Evolutionary conservation across 2,329 filamentous ascomycete species (phyloP).

Genomic region (Cladosporium halotolerans): DNA sequence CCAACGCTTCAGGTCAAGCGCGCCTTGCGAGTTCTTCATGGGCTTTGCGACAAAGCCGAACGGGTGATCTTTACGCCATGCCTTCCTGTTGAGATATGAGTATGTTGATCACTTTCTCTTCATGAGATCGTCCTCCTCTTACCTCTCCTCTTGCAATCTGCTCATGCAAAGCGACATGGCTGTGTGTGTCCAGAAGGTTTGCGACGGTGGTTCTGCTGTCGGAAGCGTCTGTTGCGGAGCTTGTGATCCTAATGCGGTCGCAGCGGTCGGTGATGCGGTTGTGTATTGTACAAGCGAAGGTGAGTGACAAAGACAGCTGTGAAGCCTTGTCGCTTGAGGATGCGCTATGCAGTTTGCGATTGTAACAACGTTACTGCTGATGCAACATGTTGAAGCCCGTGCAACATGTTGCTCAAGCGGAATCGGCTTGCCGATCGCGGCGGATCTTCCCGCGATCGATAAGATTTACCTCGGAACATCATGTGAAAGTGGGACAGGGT

Average conservation of each 20-base stretch:
- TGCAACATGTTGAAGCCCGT: no score
- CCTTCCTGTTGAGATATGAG: conserved; percentile 59
- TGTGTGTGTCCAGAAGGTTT: conserved; percentile 10
- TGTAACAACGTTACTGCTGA: background rate
- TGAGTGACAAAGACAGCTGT: background rate
- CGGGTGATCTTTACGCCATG: conserved; percentile 94
- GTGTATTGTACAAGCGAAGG: background rate
- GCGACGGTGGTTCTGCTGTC: background rate
- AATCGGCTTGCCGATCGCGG: background rate
- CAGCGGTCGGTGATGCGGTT: background rate
- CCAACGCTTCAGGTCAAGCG: conserved; percentile 90
- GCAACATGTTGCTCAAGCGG: background rate
- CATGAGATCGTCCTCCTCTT: conserved; percentile 28
- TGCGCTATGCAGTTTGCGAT: background rate
- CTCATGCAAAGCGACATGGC: conserved; percentile 83
- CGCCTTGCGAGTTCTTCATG: conserved; percentile 67
- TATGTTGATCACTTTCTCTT: background rate
- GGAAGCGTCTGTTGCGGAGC: background rate
- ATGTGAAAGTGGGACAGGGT: conserved; percentile 10
- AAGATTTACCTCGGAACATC: background rate
- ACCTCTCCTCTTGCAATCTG: conserved; percentile 83
- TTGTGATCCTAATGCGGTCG: background rate
- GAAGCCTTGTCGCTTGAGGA: background rate
- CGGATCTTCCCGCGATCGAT: conserved; percentile 5
- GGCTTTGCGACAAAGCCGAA: conserved; percentile 97